Evolutionary conservation across 768 basidiomycete genomes (phyloP), one percentile per base, ranked within the genome.

Genomic region (Coprinopsis strossmayeri): DNA sequence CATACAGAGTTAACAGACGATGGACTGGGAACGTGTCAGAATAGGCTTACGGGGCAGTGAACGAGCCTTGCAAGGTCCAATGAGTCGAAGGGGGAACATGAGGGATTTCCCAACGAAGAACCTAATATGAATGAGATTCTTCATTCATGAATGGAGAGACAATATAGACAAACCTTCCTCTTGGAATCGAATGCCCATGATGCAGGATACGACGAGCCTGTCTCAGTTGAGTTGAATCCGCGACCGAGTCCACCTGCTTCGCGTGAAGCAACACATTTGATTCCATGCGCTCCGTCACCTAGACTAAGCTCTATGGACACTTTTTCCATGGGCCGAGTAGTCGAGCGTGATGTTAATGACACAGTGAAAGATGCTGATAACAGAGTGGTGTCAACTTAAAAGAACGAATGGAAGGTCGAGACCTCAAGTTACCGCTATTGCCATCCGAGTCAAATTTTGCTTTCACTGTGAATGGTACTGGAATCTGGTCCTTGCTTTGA

Each of bases 161-260:
- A n/a, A n/a, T 3, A 7, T 17, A 15, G 5, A 49, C 60, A 21
- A 47, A 86, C 88, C 66, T 74, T 76, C 55, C 71, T 81, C 55
- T 69, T 73, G 0, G 82, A 75, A 60, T 94, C 87, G 61, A 88
- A 93, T 34, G 78, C 70, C 91, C 91, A 96, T 26, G 82, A 84
- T 2, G 86, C 79, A 23, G 81, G 55, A 53, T 59, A 54, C 48
- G 61, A 59, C 43, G 62, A 59, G 12, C 58, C 67, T 60, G 54
- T 62, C 56, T 58, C 66, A 51, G 57, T 59, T 54, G 53, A 59
- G 56, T 61, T 61, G 48, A 62, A 52, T 23, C 57, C 64, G 50
- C 52, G 63, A 44, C 69, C 70, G 23, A 76, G 64, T 3, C 75
- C 73, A 15, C 76, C 76, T 46, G 71, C 71, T 7, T 76, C 79